phyloP scores from a whole-genome alignment of 495 filamentous ascomycete species.

The Neurospora sp. region DNA sequence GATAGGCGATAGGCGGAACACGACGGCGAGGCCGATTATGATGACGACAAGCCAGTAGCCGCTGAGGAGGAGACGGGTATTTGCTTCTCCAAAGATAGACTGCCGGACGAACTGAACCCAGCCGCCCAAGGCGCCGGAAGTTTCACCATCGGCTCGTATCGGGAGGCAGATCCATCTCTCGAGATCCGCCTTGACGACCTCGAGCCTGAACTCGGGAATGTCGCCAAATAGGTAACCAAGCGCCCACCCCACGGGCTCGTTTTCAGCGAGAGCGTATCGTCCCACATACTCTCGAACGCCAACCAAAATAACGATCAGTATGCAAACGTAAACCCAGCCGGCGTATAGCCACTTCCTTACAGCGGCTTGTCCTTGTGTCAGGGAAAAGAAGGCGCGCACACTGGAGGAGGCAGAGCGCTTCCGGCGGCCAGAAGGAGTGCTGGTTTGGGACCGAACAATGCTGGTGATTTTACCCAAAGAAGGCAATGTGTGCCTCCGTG shows the following conservation, averaged over 20 bases:
- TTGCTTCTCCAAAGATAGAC: constrained; percentile 58
- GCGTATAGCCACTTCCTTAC: constrained; percentile 79
- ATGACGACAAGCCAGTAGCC: constrained; percentile 65
- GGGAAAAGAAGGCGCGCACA: constrained; percentile 62
- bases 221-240: constrained; percentile 84
- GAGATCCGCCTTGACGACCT: constrained; percentile 53
- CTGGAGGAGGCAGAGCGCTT: constrained; percentile 58
- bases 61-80: constrained; percentile 66
- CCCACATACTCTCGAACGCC: constrained; percentile 62
- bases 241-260: constrained; percentile 89
- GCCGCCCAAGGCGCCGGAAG: constrained; percentile 36
- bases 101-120: constrained; percentile 51
- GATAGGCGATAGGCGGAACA: constrained; percentile 59
- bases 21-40: constrained; percentile 56
- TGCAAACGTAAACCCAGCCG: constrained; percentile 58
- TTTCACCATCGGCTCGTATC: constrained; percentile 22
- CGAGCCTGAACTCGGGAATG: constrained; percentile 53
- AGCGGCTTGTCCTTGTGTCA: constrained; percentile 69
- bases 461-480: constrained; percentile 16
- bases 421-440: constrained; percentile 54
- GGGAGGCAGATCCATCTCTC: constrained; percentile 71
- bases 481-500: constrained; percentile 47
- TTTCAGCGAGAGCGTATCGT: constrained; percentile 51
- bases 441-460: constrained; percentile 26
- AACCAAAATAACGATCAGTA: constrained; percentile 53